A percentile compares a stretch with the other conserved stretches of the same genome.
phyloP scores from a whole-genome alignment of 495 filamentous ascomycete genomes.

The Trypethelium eluteriae region DNA sequence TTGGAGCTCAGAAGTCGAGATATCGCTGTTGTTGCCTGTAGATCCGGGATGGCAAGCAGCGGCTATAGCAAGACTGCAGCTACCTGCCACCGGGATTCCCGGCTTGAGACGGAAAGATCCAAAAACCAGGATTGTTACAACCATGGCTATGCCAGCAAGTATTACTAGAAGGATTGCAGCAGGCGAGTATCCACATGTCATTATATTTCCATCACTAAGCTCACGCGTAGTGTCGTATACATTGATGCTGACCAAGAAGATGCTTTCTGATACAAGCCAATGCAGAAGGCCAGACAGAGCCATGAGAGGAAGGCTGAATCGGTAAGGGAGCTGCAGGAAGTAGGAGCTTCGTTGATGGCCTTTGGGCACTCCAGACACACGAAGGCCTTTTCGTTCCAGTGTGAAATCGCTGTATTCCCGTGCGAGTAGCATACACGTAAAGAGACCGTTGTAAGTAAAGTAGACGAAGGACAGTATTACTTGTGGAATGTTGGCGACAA shows the following conservation, averaged over 20 bases:
- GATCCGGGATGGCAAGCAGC: conserved; percentile 24
- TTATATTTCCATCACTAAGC: not conserved
- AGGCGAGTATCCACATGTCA: conserved; percentile 28
- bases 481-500: conserved; percentile 42
- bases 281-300: conserved; percentile 14
- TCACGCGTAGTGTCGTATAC: conserved; percentile 8
- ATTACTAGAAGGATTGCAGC: conserved; percentile 27
- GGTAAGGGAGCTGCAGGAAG: conserved; percentile 21
- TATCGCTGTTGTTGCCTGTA: not conserved
- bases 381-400: conserved; percentile 13
- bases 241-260: conserved; percentile 14
- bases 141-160: conserved; percentile 18
- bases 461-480: conserved; percentile 41
- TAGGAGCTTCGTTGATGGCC: conserved; percentile 18
- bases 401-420: conserved; percentile 27
- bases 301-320: conserved; percentile 19
- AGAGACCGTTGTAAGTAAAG: conserved; percentile 36
- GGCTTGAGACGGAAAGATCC: conserved; percentile 22
- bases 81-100: conserved; percentile 31
- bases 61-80: conserved; percentile 33
- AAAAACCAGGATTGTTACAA: conserved; percentile 18
- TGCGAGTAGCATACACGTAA: conserved; percentile 39
- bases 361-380: conserved; percentile 5
- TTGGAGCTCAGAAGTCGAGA: not conserved
- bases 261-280: conserved; percentile 22